Evolutionary conservation across 768 basidiomycete genomes (phyloP), one percentile per base, ranked within the genome.

Genomic region (Termitomyces sp.): DNA sequence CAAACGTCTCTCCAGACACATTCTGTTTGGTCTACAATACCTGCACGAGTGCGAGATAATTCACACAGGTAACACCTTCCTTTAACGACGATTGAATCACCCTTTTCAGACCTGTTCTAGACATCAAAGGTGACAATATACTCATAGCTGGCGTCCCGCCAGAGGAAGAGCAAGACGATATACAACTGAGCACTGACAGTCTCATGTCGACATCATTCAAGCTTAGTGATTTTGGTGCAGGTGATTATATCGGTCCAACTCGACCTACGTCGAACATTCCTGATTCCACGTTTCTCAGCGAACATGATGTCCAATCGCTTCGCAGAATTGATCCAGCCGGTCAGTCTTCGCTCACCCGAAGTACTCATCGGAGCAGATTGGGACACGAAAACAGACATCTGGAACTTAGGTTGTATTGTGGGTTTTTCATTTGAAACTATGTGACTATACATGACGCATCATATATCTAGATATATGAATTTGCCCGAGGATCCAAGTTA

Each of bases 361-460:
- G 43, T 45, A 34, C 5, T 34, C 11, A 37, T 42, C 12, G 56
- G 42, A 57, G 56, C 56, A 15, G n/a, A 47, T 8, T 31, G 38
- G 29, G 42, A 46, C 9, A 55, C 53, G 60, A 63, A 52, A 62
- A 64, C 56, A 56, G 49, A 50, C 32, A 50, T 50, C 9, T 50
- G 49, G 49, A 34, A 34, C 32, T 34, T 50, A 12, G 49, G 49
- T 9, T 50, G 49, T 32, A 32, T 50, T n/a, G 49, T 50, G 49
- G 34, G 49, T n/a, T 34, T 34, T 34, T 5, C 49, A 10, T 34
- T 34, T 5, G 17, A 34, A 34, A 34, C 15, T 32, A 29, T 12
- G 48, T 37, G 40, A 15, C 15, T 17, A 17, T 15, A 42, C 40
- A 5, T 31, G 49, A 50, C 32, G 12, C 11, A 17, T n/a, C 49